These are phyloP conservation scores for Geranomyces variabilis DNA, from an alignment of 192 early-diverging fungal species.

Conservation along the genomic window DNA sequence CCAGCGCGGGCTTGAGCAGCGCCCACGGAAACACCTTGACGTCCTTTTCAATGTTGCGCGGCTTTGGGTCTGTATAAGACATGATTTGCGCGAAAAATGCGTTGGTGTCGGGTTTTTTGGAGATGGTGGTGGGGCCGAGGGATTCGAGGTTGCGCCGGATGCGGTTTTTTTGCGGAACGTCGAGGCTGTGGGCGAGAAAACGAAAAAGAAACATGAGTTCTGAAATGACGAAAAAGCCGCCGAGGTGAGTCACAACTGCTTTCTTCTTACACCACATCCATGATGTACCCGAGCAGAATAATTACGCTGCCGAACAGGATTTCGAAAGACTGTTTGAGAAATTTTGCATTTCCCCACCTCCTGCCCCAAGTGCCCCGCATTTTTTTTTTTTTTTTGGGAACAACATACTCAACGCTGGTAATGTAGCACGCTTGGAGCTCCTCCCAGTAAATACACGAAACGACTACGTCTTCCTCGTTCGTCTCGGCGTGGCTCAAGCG, in stretches of 20 bases:
- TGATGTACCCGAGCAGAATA: slow-evolving; percentile 8
- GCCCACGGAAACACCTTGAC: slow-evolving; percentile 87
- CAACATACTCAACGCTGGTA: slow-evolving; percentile 32
- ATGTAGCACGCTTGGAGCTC: slow-evolving; percentile 16
- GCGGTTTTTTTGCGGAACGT: slow-evolving; percentile 83
- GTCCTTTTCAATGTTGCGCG: slow-evolving; percentile 86
- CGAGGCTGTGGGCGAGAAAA: slow-evolving; percentile 49
- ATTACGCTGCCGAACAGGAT: background rate
- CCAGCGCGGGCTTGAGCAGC: slow-evolving; percentile 66
- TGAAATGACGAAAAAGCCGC: background rate
- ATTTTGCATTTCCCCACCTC: background rate
- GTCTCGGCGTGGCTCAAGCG: background rate
- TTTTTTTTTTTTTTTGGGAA: background rate
- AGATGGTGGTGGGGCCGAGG: slow-evolving; percentile 75
- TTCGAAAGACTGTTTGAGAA: background rate
- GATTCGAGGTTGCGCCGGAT: slow-evolving; percentile 84
- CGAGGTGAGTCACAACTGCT: background rate
- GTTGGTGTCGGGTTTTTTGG: slow-evolving; percentile 75
- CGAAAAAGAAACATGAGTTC: background rate
- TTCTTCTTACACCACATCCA: slow-evolving; percentile 6
- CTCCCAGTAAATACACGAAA: slow-evolving; percentile 29
- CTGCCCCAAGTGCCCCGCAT: too few relatives aligned
- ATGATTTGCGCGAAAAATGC: slow-evolving; percentile 85
- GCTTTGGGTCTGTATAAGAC: slow-evolving; percentile 79
- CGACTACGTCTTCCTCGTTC: background rate